Conservation (phyloP, 306 rosid genomes). For the Corylus americana region DNA sequence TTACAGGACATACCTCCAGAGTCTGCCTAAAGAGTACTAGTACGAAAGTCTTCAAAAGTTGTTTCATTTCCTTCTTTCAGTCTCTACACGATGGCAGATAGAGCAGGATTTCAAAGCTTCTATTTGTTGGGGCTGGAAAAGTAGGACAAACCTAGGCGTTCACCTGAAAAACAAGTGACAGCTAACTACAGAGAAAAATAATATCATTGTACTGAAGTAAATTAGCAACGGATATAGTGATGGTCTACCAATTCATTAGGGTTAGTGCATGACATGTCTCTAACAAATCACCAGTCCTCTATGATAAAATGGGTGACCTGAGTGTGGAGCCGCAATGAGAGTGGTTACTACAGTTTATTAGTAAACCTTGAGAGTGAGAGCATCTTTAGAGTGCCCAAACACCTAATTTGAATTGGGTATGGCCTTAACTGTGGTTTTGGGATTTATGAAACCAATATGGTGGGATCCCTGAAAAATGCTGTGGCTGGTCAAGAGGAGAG, state of each 20-base stretch:
- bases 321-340: not conserved
- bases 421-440: too few relatives aligned
- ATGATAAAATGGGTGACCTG: not conserved
- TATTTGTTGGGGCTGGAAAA: not conserved
- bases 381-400: not conserved
- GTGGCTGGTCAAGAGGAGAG: too few relatives aligned
- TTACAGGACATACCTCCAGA: not conserved
- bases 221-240: not conserved
- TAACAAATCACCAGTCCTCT: not conserved
- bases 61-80: not conserved
- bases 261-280: not conserved
- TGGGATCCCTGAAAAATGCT: too few relatives aligned
- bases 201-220: not conserved
- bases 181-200: not conserved
- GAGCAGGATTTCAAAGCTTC: not conserved
- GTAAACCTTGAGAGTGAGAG: not conserved
- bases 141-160: not conserved
- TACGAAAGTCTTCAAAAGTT: not conserved
- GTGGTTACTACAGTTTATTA: not conserved
- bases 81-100: not conserved
- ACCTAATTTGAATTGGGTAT: not conserved
- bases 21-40: not conserved
- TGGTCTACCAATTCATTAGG: not conserved
- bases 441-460: too few relatives aligned
- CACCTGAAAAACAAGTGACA: not conserved